Percentiles rank a stretch among this genome's conserved stretches.
Evolutionary conservation across 148 eudicot genomes (phyloP).

Genomic region (Rhododendron kiyosumense): DNA sequence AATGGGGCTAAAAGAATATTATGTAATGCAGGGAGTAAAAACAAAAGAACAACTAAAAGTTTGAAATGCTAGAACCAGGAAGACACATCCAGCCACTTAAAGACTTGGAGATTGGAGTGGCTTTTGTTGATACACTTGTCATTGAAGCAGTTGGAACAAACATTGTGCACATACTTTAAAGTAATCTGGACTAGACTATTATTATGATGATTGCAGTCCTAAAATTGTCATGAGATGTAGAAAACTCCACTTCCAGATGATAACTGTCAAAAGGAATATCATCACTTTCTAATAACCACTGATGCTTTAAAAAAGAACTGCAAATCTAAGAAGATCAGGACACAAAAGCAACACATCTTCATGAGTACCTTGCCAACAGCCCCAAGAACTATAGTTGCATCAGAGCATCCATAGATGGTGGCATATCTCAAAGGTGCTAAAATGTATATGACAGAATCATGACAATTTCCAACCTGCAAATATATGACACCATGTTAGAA

Average conservation of each 20-base stretch:
- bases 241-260: background rate
- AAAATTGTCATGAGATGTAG: background rate
- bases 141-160: background rate
- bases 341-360: background rate
- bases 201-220: background rate
- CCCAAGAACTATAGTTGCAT: slow-evolving; percentile 89
- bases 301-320: background rate
- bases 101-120: background rate
- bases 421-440: slow-evolving; percentile 90
- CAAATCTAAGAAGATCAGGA: background rate
- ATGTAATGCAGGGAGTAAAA: background rate
- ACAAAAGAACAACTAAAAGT: background rate
- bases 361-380: slow-evolving; percentile 92
- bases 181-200: background rate
- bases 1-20: background rate
- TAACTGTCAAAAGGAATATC: background rate
- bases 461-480: slow-evolving; percentile 81
- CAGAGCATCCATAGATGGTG: slow-evolving; percentile 95
- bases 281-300: background rate
- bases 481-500: background rate
- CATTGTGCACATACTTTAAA: background rate
- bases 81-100: background rate
- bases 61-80: background rate
- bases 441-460: slow-evolving; percentile 83
- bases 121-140: background rate